phyloP scores from a whole-genome alignment of 2,329 filamentous ascomycete species.

The Penicillium concentricum region DNA sequence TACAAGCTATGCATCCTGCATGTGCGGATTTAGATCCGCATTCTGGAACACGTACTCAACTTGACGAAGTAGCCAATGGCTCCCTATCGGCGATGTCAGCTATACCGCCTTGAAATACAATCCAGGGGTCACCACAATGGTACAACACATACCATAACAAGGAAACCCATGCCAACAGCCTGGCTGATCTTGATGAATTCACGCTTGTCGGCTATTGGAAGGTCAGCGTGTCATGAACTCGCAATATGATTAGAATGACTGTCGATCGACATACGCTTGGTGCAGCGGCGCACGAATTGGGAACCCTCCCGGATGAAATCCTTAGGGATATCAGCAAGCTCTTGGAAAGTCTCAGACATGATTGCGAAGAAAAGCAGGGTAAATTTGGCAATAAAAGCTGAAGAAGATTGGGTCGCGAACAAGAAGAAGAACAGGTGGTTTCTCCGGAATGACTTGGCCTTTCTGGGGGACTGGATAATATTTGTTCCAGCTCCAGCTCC shows the following conservation, averaged over 20 bases:
- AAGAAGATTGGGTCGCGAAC: neutral
- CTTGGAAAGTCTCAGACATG: conserved; percentile 60
- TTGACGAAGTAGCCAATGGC: conserved; percentile 61
- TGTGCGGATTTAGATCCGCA: neutral
- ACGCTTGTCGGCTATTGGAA: conserved; percentile 53
- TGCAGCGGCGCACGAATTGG: conserved; percentile 50
- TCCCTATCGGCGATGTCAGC: conserved; percentile 33
- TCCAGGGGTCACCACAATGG: neutral
- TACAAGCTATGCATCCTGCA: neutral
- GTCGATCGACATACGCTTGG: conserved; percentile 44
- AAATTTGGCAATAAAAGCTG: neutral
- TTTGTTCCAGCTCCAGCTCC: neutral
- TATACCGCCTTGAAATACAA: neutral
- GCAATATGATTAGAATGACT: neutral
- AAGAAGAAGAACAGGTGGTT: conserved; percentile 12
- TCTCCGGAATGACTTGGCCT: conserved; percentile 3
- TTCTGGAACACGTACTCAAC: conserved; percentile 48
- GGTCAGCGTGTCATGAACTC: conserved; percentile 12
- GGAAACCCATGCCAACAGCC: conserved; percentile 59
- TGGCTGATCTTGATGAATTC: conserved; percentile 63
- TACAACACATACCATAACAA: conserved; percentile 50
- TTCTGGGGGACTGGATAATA: neutral
- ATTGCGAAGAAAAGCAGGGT: neutral
- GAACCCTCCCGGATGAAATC: conserved; percentile 54
- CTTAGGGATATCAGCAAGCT: conserved; percentile 58